Base-by-base conservation (phyloP, 148 eudicot genomes). In the Bassia scoparia region DNA sequence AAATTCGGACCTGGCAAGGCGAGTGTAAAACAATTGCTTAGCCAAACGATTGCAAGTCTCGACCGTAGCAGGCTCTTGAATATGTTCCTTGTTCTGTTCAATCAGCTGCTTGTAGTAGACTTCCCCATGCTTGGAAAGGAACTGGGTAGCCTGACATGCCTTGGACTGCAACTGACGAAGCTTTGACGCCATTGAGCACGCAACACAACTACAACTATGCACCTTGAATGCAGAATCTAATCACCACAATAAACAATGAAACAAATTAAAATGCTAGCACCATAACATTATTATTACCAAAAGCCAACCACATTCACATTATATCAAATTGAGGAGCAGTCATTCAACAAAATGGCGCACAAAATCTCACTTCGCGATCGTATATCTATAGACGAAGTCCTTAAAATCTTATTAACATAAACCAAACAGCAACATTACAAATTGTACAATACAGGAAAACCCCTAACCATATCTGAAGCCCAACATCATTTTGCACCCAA, bases 31-130 rank as follows among this genome's bases (percentile, higher is more conserved):
- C 71, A 89, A 76, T 65, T 89, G 88, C 67, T 86, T 86, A 2
- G 91, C 73, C 87, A 89, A 83, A 34, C 69, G 64, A 71, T 84
- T 82, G 85, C 96, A 89, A 43, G 83, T 86, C 80, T 87, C 96
- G 38, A 83, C 82, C 24, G 88, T 86, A 17, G 96, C 83, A 7
- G 91, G 96, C 35, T 88, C 83, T 81, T 80, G 78, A 54, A 89
- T 81, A 80, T 83, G 76, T 33, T 83, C 77, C 82, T 87, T 89
- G 88, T 89, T 89, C 69, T 84, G 70, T 82, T 90, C 96, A 61
- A 90, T 59, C 74, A 81, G 26, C 73, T 90, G 83, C 84, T 90
- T 88, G 79, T 84, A 83, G 79, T 84, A 88, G 53, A 76, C 76
- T 76, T 75, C 44, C 49, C 84, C 90, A 31, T 83, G 79, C 54